Evolutionary conservation across 1,139 yeast genomes (phyloP).

Genomic region (Yamadazyma taylorii): DNA sequence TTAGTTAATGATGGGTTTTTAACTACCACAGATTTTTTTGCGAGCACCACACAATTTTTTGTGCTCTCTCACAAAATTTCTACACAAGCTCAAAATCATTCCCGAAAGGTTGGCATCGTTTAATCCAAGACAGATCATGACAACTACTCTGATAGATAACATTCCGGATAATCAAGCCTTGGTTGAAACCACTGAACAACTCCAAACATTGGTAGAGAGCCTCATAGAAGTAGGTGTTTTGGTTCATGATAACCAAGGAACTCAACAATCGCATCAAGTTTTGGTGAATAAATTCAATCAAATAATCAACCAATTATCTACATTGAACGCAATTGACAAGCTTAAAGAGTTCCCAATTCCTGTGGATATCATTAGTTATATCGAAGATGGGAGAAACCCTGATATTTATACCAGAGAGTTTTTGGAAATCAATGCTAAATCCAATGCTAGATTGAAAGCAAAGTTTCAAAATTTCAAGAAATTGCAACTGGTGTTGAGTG

Average conservation of each 20-base stretch:
- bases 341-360: conserved; percentile 57
- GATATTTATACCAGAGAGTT: conserved; percentile 96
- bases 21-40: no score
- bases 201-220: conserved; percentile 76
- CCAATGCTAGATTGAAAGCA: conserved; percentile 86
- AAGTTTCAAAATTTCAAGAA: conserved; percentile 63
- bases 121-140: conserved; percentile 32
- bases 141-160: conserved; percentile 33
- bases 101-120: no score
- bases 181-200: conserved; percentile 53
- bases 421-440: conserved; percentile 85
- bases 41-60: no score
- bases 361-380: conserved; percentile 74
- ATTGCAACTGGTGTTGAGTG: conserved; percentile 64
- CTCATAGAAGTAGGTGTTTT: conserved; percentile 86
- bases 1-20: no score
- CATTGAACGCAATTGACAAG: conserved; percentile 33
- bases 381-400: conserved; percentile 95
- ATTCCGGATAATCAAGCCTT: conserved; percentile 42
- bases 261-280: conserved; percentile 51
- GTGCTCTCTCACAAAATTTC: no score
- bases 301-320: conserved; percentile 38
- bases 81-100: no score
- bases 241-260: conserved; percentile 91
- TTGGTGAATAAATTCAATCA: conserved; percentile 43